Evolutionary conservation across 345 rosid genomes (phyloP), one percentile per base, ranked within the genome.

Genomic region (Salix exigua): DNA sequence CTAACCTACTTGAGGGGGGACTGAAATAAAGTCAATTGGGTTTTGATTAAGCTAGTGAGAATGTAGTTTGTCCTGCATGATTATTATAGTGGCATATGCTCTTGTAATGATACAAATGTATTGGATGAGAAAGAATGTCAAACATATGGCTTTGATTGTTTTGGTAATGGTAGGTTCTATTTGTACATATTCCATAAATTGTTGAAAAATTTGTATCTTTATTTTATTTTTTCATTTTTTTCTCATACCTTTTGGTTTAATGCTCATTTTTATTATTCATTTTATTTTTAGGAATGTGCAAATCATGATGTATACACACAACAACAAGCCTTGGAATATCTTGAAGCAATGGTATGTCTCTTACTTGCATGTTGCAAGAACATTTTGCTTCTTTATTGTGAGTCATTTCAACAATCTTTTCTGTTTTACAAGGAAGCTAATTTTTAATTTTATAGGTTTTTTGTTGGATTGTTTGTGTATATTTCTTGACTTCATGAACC

Each of bases 241-340:
- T 42, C 66, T 23, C 62, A 46, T 72, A 40, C 66, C n/a, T 31
- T 19, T 50, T 21, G 10, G 30, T 5, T n/a, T 62, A 46, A 60
- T 62, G 77, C 67, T 83, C 18, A 71, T 60, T 48, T 79, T 21
- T 61, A 46, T 18, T 69, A 31, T 77, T 40, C 51, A 14, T 68
- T 73, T 68, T 75, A 17, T 73, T 82, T 83, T 76, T 90, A 95
- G 99, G 99, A 95, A 84, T 95, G 97, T 83, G 88, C 91, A n/a
- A 81, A 82, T 70, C 75, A 79, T 37, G 85, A 83, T 63, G 84
- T 95, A 68, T 84, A 80, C 79, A 89, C 97, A 19, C 89, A 73
- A 65, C 78, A 80, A 73, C 85, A 90, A 83, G 99, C 99, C 55
- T 81, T 93, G 83, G 91, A 86, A 33, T 88, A 81, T 81, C 98